Percentiles rank a stretch among this genome's conserved stretches.
These are phyloP conservation scores for Trametes pubescens DNA, from an alignment of 1,284 basidiomycete genomes.

Conservation along the genomic window DNA sequence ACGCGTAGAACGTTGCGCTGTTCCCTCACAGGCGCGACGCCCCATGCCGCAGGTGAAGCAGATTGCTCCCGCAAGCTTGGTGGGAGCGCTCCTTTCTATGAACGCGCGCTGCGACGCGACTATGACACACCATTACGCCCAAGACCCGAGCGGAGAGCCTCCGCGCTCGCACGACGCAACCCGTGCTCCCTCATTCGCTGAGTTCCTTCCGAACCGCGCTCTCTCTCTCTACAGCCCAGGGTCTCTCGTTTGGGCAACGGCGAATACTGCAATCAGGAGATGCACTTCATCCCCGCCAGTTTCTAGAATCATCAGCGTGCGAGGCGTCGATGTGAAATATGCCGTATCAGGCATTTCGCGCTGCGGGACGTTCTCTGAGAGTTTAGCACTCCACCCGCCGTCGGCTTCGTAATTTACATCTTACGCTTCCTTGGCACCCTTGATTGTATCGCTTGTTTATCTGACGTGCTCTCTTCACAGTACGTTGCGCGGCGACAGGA, in stretches of 20 bases:
- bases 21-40: background rate
- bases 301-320: slow-evolving; percentile 10
- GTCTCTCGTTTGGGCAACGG: slow-evolving; percentile 6
- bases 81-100: background rate
- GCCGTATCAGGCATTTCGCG: slow-evolving; percentile 1
- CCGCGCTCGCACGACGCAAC: slow-evolving; percentile 4
- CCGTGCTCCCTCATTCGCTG: slow-evolving; percentile 5
- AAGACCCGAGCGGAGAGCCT: background rate
- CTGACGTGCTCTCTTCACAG: slow-evolving; percentile 47
- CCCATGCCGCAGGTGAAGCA: background rate
- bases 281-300: slow-evolving; percentile 12
- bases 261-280: background rate
- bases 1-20: background rate
- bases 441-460: background rate
- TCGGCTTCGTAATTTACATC: background rate
- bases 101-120: slow-evolving; percentile 4
- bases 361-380: background rate
- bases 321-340: background rate
- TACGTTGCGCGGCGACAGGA: slow-evolving; percentile 83
- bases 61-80: background rate
- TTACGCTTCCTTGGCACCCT: background rate
- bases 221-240: background rate
- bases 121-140: slow-evolving; percentile 20
- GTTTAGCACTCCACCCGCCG: slow-evolving; percentile 6
- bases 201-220: slow-evolving; percentile 17